Evolutionary conservation across 441 rosid species (phyloP), one percentile per base, ranked within the genome.

Genomic region (Gossypium laxum): DNA sequence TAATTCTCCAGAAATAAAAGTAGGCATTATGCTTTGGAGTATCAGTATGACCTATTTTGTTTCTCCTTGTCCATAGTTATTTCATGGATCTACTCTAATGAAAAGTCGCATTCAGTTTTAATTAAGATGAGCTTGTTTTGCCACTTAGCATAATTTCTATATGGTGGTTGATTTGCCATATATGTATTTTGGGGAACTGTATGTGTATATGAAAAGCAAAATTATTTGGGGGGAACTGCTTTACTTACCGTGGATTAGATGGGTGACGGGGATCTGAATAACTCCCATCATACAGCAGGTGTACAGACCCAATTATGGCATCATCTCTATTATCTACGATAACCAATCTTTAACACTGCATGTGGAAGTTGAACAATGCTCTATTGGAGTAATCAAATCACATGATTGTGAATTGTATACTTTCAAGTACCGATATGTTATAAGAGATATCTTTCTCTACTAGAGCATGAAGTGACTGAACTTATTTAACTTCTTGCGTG

Each of bases 1-100:
- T 68, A 52, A 24, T 67, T 76, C 32, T 70, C 71, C 64, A 69
- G 56, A 71, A 76, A 80, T 78, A 38, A 38, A 38, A 38, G 62
- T 57, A 57, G 62, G 34, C 18, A 11, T 3, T 57, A 11, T 12
- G 26, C 28, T 57, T 22, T 38, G 43, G 43, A 7, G 7, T 38
- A 38, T 38, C 43, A 57, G 34, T 57, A 22, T 57, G 62, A 11
- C 22, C 62, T 57, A 57, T 57, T 10, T 22, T 8, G 24, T 24
- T 57, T 57, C 34, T 57, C 8, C 14, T 57, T 57, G 61, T 24
- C 34, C 61, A 24, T 38, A 38, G 11, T 24, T 14, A 30, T 22
- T 57, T 38, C 43, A 7, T 38, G 61, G 30, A 57, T 57, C 34
- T 24, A 24, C 22, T 55, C 60, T 55, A 21, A 19, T 34, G 10